Evolutionary conservation across 2,329 filamentous ascomycete genomes (phyloP).

Genomic region (Epichloe hybrida): DNA sequence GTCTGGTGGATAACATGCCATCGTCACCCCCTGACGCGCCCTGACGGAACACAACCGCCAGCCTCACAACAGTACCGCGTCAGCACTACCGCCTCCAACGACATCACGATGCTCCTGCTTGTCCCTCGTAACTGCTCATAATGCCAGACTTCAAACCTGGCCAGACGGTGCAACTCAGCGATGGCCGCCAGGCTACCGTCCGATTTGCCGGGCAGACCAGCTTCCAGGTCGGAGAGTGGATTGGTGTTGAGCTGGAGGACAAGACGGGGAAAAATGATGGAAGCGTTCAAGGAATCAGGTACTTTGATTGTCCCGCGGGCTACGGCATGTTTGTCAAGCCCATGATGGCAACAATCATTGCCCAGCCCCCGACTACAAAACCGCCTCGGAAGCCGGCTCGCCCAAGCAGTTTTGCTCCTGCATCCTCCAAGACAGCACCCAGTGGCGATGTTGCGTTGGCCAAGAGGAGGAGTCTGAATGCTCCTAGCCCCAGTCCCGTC

Average conservation of each 20-base stretch:
- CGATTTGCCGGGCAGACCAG: conserved; percentile 69
- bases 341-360: conserved; percentile 48
- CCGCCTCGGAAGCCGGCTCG: conserved; percentile 27
- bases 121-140: conserved; percentile 16
- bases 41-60: not conserved
- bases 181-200: conserved; percentile 63
- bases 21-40: not conserved
- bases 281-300: conserved; percentile 71
- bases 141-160: conserved; percentile 51
- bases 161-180: conserved; percentile 64
- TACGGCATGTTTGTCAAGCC: conserved; percentile 77
- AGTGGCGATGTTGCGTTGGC: conserved; percentile 37
- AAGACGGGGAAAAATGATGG: conserved; percentile 87
- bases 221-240: conserved; percentile 75
- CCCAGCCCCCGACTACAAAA: conserved; percentile 31
- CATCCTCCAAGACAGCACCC: conserved; percentile 25
- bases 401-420: conserved; percentile 35
- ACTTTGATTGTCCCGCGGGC: conserved; percentile 73
- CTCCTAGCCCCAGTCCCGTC: conserved; percentile 58
- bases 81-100: not conserved
- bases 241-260: conserved; percentile 78
- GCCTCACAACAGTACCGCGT: not conserved
- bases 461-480: conserved; percentile 57
- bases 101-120: conserved; percentile 20
- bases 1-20: not conserved